Base-by-base conservation (phyloP, 805 yeast genomes). In the Spathaspora passalidarum region DNA sequence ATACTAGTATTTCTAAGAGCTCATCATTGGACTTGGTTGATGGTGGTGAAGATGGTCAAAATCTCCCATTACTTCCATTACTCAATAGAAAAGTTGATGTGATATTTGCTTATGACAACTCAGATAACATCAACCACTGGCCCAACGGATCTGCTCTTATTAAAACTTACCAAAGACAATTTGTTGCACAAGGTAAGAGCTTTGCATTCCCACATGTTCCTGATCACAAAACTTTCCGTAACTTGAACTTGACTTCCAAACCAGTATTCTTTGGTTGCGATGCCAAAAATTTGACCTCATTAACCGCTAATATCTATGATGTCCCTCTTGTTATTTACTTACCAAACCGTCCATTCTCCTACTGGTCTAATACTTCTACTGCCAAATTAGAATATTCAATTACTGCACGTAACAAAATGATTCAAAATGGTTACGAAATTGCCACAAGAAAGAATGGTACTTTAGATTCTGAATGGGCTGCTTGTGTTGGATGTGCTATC, bases 211-310 rank as follows among this genome's bases (percentile, higher is more conserved):
- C 96, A 9, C 79, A 85, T 53, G 91, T 88, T 45, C 96, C 96
- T 11, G 91, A 81, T 60, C 67, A 61, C 20, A 65, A 74, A 38
- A 76, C 90, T 0, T 85, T 88, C 62, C 57, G 79, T 21, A 74
- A 76, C 48, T 55, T 68, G 51, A 85, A 85, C 47, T 70, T 88
- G 51, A 83, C 88, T 13, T 70, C 82, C 8, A 76, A 67, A 49
- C 96, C 96, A 42, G 75, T 85, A 0, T 88, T 89, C 68, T 89
- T 89, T 61, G 96, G 96, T 26, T 88, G 96, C 65, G 77, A 86
- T 58, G 75, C 87, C 3, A 53, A 65, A 25, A 85, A 86, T 57
- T 67, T 84, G 59, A 81, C 90, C 6, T 67, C 63, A n/a, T 69
- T 84, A 48, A 45, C 53, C 14, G 42, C 38, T 26, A 37, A 42